These are phyloP conservation scores for Colletotrichum sp. DNA, from an alignment of 2,329 filamentous ascomycete species.

Conservation along the genomic window DNA sequence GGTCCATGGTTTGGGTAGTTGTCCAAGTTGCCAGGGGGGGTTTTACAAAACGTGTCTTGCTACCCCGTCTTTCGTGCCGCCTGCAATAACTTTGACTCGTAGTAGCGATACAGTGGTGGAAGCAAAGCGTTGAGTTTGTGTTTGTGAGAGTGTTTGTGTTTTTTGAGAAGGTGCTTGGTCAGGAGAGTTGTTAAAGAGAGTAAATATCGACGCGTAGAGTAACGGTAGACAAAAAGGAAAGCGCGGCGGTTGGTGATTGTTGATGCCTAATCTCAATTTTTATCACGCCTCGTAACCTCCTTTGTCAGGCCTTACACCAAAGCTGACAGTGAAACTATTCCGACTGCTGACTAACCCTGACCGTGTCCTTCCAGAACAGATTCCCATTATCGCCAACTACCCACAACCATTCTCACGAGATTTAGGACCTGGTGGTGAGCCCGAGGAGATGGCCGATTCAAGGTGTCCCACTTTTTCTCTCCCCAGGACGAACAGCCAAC, in stretches of 20 bases:
- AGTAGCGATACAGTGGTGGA: fast-evolving
- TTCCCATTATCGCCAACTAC: fast-evolving
- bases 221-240: background rate
- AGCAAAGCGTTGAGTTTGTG: background rate
- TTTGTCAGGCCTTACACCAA: background rate
- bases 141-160: background rate
- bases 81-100: background rate
- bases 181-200: background rate
- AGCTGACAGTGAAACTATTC: background rate
- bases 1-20: background rate
- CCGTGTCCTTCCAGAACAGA: background rate
- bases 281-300: background rate
- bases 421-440: background rate
- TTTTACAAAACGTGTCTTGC: too few relatives aligned
- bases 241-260: background rate
- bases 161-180: too few relatives aligned
- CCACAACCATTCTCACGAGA: background rate
- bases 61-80: too few relatives aligned
- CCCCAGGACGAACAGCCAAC: background rate
- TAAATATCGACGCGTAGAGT: fast-evolving
- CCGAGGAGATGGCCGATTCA: background rate
- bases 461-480: background rate
- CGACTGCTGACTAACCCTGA: background rate
- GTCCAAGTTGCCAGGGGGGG: background rate
- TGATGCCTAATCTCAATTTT: background rate